Evolutionary conservation across 2,329 filamentous ascomycete species (phyloP).

Genomic region (Capronia epimyces): DNA sequence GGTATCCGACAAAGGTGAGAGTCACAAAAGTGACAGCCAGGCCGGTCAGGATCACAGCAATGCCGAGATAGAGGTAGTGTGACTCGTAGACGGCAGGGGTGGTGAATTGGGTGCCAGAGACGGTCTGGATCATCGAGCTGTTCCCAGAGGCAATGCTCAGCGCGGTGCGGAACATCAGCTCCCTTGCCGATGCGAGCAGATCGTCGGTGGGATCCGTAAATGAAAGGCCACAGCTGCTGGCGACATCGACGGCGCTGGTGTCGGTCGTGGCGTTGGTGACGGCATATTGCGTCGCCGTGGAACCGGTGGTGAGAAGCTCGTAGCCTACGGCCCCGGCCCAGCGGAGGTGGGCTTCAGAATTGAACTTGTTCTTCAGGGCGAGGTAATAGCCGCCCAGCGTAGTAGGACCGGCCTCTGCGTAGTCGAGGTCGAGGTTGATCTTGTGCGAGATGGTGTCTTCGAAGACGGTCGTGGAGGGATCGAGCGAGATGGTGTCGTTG

Average conservation of each 20-base stretch:
- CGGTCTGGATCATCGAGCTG: conserved; percentile 3
- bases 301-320: conserved; percentile 1
- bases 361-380: conserved; percentile 14
- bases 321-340: conserved; percentile 18
- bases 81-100: conserved; percentile 13
- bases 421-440: neutral
- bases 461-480: conserved; percentile 14
- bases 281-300: neutral
- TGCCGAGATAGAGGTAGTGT: conserved; percentile 12
- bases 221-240: neutral
- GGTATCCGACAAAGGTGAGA: conserved; percentile 19
- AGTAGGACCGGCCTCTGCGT: neutral
- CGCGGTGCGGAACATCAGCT: conserved; percentile 23
- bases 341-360: conserved; percentile 3
- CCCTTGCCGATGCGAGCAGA: conserved; percentile 10
- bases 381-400: conserved; percentile 16
- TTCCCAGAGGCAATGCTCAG: conserved; percentile 3
- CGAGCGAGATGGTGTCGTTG: conserved; percentile 13
- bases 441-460: conserved; percentile 8
- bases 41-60: conserved; percentile 2
- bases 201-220: conserved; percentile 17
- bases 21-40: conserved; percentile 6
- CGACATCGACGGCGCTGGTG: neutral
- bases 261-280: neutral
- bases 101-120: conserved; percentile 5